phyloP scores from a whole-genome alignment of 441 rosid species.

The Metrosideros polymorpha region DNA sequence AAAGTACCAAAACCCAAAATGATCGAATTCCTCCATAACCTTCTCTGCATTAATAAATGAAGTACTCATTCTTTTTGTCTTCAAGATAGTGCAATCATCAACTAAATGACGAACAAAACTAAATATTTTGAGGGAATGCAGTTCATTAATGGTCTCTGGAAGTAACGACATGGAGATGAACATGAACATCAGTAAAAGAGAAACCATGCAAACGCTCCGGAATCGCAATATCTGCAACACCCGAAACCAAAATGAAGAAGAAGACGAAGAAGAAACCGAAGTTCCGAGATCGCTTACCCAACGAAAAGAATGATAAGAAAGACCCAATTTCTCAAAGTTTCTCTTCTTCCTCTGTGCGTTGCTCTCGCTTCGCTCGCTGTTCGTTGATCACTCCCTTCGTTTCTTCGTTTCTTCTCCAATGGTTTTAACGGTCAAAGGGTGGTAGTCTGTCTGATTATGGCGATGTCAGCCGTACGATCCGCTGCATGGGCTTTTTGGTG shows the following conservation, averaged over 20 bases:
- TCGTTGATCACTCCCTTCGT: neutral
- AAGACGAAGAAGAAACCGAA: neutral
- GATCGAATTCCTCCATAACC: neutral
- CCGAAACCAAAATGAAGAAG: neutral
- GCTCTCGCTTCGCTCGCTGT: neutral
- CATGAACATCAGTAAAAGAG: neutral
- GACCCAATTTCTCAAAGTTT: neutral
- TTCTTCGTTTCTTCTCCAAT: neutral
- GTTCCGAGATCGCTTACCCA: neutral
- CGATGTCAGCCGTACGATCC: neutral
- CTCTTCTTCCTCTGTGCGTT: neutral
- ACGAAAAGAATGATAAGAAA: neutral
- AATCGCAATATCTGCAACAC: neutral
- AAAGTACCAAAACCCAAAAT: neutral
- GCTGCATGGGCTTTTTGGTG: neutral
- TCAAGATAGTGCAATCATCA: neutral
- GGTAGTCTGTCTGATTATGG: neutral
- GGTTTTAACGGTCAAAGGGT: neutral
- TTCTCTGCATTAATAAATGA: neutral
- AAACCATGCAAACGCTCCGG: neutral
- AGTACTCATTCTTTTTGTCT: neutral
- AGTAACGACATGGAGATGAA: neutral
- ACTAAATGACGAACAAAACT: neutral
- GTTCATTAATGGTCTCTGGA: neutral
- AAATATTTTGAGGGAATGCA: neutral